Evolutionary conservation across 108 stramenopile genomes (phyloP), one percentile per base, ranked within the genome.

Genomic region (Discostella stelligeroides): DNA sequence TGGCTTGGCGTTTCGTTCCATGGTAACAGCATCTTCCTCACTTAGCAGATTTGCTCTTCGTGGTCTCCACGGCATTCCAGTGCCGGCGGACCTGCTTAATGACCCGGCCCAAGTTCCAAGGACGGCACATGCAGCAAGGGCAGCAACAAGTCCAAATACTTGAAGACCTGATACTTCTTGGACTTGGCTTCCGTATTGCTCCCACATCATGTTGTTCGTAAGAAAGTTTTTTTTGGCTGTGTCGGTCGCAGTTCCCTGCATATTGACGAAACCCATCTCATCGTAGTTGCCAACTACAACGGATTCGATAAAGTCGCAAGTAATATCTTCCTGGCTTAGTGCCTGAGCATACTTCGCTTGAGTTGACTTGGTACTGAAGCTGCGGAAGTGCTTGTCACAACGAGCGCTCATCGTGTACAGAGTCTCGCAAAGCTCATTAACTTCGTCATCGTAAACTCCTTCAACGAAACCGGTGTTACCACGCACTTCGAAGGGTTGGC

Each of bases 221-320:
- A 68, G 25, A n/a, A 42, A 60, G 54, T 41, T 40, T 8, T 37
- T 18, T 21, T 34, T 4, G 0, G 20, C 21, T 30, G 61, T 39
- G 60, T 62, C 46, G 15, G 39, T 24, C 15, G n/a, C 4, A 27
- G 27, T 64, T 30, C 61, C 37, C 7, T 61, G 29, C 1, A 84
- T 30, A 51, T 55, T 56, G 28, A 86, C 83, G 15, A 84, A 77
- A 9, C 92, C 92, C 53, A 70, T 77, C 64, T 90, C 89, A 58
- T 90, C 79, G 50, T 88, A 90, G 21, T 68, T 81, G 13, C 88
- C 86, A 43, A 76, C 68, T 29, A 90, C 70, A 10, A 93, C 51
- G 60, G 73, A 86, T 13, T 79, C 66, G 55, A 93, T 88, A 66
- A 90, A 90, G 47, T 63, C 79, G 60, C 92, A 93, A 15, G 84